Evolutionary conservation across 2,329 filamentous ascomycete species (phyloP).

Genomic region (Pseudogymnoascus sp.): DNA sequence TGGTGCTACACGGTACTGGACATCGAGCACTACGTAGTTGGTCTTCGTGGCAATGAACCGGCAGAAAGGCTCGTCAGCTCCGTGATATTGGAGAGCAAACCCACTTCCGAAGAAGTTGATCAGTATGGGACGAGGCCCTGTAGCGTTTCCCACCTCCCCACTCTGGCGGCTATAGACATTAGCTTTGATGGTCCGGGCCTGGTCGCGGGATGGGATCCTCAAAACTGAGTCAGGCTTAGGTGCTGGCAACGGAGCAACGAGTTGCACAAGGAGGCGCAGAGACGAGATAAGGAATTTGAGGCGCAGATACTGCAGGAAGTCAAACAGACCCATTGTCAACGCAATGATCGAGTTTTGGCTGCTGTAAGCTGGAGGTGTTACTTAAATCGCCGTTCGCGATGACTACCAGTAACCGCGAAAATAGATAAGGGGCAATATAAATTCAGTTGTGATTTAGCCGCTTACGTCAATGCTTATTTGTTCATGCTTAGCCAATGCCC

Average conservation of each 20-base stretch:
- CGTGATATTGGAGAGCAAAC: constrained; percentile 30
- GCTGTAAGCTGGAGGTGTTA: background rate
- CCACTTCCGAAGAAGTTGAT: constrained; percentile 31
- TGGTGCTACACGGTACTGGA: no score
- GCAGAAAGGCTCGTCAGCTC: constrained; percentile 34
- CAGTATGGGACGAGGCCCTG: constrained; percentile 22
- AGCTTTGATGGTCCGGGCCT: constrained; percentile 10
- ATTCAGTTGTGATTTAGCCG: background rate
- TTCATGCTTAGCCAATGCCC: background rate
- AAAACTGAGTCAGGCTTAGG: constrained; percentile 12
- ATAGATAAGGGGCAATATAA: background rate
- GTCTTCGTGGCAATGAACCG: no score
- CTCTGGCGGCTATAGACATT: background rate
- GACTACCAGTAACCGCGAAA: background rate
- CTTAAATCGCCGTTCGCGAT: background rate
- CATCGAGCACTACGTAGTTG: no score
- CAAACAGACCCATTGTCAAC: constrained; percentile 4
- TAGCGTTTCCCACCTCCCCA: background rate
- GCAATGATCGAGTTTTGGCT: background rate
- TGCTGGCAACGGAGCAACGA: constrained; percentile 2
- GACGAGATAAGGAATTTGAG: constrained; percentile 15
- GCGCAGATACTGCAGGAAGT: constrained; percentile 13
- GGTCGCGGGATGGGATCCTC: constrained; percentile 13
- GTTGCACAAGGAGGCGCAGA: constrained; percentile 10
- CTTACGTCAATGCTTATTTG: background rate